A percentile compares a stretch with the other conserved stretches of the same genome.
phyloP scores from a whole-genome alignment of 1,284 basidiomycete genomes.

The Rhodotorula sp. region DNA sequence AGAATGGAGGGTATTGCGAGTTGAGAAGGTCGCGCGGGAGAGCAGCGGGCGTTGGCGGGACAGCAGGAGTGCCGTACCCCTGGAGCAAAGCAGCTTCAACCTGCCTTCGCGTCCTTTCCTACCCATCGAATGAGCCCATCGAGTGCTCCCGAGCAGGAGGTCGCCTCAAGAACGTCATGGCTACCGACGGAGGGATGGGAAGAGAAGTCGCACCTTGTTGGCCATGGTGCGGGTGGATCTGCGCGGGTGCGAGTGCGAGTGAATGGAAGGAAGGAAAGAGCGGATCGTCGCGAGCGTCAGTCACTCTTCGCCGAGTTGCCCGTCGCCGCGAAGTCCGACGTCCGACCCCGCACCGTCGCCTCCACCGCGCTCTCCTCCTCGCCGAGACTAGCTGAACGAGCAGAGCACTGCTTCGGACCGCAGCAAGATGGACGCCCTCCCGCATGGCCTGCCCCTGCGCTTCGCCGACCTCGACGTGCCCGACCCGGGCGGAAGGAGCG shows the following conservation, averaged over 20 bases:
- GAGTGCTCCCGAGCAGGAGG: background rate
- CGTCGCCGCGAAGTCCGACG: too few species aligned
- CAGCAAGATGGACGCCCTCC: slow-evolving; percentile 7
- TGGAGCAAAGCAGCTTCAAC: too few species aligned
- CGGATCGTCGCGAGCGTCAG: too few species aligned
- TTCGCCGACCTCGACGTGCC: slow-evolving; percentile 36
- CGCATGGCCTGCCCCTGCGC: slow-evolving; percentile 37
- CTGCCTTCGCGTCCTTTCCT: too few species aligned
- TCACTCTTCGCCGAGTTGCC: background rate
- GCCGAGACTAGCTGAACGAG: background rate
- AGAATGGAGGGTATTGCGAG: too few species aligned
- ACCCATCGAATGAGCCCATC: too few species aligned
- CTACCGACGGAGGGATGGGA: background rate
- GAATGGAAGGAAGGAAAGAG: slow-evolving; percentile 1
- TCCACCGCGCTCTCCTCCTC: background rate
- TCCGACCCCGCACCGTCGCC: background rate
- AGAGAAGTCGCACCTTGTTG: slow-evolving; percentile 8
- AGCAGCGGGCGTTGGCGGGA: too few species aligned
- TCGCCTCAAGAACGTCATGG: background rate
- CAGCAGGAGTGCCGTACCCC: too few species aligned
- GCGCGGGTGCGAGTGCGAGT: background rate
- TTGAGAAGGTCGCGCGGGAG: background rate
- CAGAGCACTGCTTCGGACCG: background rate
- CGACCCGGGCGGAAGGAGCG: slow-evolving; percentile 18
- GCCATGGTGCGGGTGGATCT: slow-evolving; percentile 3